phyloP scores from a whole-genome alignment of 2,329 filamentous ascomycete genomes.

The Coniosporium tulheliwenetii region DNA sequence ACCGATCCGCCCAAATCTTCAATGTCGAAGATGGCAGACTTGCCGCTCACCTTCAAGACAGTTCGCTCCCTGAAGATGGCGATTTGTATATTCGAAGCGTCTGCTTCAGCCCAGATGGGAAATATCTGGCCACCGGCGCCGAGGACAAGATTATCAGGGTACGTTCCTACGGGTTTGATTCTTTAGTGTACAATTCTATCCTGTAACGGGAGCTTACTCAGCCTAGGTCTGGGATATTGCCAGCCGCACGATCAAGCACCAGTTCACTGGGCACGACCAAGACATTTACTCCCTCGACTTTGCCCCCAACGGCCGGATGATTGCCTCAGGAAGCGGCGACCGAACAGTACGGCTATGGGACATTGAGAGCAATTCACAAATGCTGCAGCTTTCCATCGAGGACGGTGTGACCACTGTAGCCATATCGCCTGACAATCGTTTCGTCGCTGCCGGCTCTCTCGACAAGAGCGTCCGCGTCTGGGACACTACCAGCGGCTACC shows the following conservation, averaged over 20 bases:
- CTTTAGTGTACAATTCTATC: slow-evolving; percentile 2
- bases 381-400: slow-evolving; percentile 79
- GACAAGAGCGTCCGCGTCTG: slow-evolving; percentile 97
- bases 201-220: neutral
- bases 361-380: slow-evolving; percentile 68
- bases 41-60: slow-evolving; percentile 80
- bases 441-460: slow-evolving; percentile 83
- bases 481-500: slow-evolving; percentile 74
- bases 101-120: slow-evolving; percentile 94
- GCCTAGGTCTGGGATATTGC: slow-evolving; percentile 85
- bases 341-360: slow-evolving; percentile 94
- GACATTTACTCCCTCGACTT: slow-evolving; percentile 97
- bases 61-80: slow-evolving; percentile 69
- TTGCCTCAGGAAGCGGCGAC: slow-evolving; percentile 90
- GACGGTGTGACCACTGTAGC: slow-evolving; percentile 96
- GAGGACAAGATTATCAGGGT: slow-evolving; percentile 95
- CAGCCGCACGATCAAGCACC: slow-evolving; percentile 68
- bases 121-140: slow-evolving; percentile 85
- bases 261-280: slow-evolving; percentile 93
- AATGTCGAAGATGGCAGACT: slow-evolving; percentile 79
- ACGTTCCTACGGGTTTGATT: slow-evolving; percentile 22
- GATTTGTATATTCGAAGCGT: slow-evolving; percentile 96
- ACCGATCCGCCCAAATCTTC: slow-evolving; percentile 97
- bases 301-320: slow-evolving; percentile 79
- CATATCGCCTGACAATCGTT: slow-evolving; percentile 88